A percentile compares a stretch with the other conserved stretches of the same genome.
These are phyloP conservation scores for Salix arbutifolia DNA, from an alignment of 345 rosid species.

Conservation along the genomic window DNA sequence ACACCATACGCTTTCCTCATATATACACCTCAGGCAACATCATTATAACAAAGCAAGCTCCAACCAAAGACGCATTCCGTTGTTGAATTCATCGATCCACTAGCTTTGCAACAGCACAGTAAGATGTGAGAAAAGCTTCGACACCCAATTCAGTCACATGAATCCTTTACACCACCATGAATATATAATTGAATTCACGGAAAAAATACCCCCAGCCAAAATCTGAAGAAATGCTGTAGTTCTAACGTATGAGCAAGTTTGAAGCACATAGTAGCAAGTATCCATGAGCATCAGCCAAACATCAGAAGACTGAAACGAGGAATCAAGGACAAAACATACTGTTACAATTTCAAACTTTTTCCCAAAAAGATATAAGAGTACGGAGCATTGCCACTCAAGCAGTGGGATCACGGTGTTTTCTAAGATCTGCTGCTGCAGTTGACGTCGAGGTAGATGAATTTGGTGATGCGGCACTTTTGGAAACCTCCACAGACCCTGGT, in stretches of 20 bases:
- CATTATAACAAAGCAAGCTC: not conserved
- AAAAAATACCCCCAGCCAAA: not conserved
- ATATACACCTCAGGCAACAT: too few relatives aligned
- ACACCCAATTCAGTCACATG: not conserved
- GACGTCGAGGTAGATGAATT: not conserved
- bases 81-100: not conserved
- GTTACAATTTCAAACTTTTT: slow-evolving; percentile 11
- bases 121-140: not conserved
- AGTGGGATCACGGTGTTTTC: not conserved
- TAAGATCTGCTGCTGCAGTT: not conserved
- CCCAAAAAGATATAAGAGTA: not conserved
- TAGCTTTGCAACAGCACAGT: not conserved
- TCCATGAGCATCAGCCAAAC: not conserved
- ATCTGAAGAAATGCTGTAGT: not conserved
- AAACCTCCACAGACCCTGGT: slow-evolving; percentile 21
- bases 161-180: not conserved
- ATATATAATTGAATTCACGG: not conserved
- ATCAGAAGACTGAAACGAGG: not conserved
- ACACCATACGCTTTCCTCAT: not conserved
- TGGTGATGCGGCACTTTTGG: slow-evolving; percentile 7
- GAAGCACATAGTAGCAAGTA: not conserved
- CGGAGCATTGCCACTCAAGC: not conserved
- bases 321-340: not conserved
- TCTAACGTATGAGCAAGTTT: not conserved
- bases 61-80: not conserved